phyloP scores from a whole-genome alignment of 202 grass and related monocot genomes.

The Zoysia matrella region DNA sequence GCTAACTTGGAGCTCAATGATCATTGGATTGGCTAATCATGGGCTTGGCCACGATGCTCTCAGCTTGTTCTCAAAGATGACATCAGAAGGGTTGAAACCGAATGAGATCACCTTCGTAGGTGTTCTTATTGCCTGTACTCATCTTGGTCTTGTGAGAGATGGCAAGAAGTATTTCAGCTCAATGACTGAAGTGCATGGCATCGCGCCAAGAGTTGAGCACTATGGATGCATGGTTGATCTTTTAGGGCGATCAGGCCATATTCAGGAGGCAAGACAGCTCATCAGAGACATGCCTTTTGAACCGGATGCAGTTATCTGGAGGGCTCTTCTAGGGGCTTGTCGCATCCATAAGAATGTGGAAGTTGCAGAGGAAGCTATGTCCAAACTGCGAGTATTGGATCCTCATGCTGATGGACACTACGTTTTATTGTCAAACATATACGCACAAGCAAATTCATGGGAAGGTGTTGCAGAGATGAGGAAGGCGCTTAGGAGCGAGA shows the following conservation, averaged over 20 bases:
- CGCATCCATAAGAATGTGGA: constrained; percentile 72
- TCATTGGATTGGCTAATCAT: constrained; percentile 68
- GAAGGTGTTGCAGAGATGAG: constrained; percentile 69
- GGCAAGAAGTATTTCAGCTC: constrained; percentile 64
- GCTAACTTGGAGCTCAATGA: constrained; percentile 68
- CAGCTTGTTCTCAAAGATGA: constrained; percentile 63
- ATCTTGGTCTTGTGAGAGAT: constrained; percentile 63
- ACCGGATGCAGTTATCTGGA: constrained; percentile 72
- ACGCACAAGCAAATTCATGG: constrained; percentile 68
- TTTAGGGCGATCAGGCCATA: constrained; percentile 61
- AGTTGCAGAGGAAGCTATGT: constrained; percentile 69
- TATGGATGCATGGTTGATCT: constrained; percentile 81
- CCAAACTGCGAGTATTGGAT: constrained; percentile 56
- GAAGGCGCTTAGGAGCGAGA: constrained; percentile 53
- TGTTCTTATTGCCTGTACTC: constrained; percentile 64
- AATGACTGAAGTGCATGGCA: constrained; percentile 50
- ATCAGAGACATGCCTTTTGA: constrained; percentile 61
- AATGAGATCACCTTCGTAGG: constrained; percentile 75
- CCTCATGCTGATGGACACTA: constrained; percentile 69
- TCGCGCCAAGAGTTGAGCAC: constrained; percentile 60
- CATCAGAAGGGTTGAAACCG: constrained; percentile 48
- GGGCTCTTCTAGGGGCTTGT: constrained; percentile 74
- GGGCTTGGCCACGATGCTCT: constrained; percentile 64
- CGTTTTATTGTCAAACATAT: constrained; percentile 70
- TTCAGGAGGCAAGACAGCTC: constrained; percentile 62